Evolutionary conservation across 768 basidiomycete genomes (phyloP), one percentile per base, ranked within the genome.

Genomic region (Sporobolomyces pararoseus): DNA sequence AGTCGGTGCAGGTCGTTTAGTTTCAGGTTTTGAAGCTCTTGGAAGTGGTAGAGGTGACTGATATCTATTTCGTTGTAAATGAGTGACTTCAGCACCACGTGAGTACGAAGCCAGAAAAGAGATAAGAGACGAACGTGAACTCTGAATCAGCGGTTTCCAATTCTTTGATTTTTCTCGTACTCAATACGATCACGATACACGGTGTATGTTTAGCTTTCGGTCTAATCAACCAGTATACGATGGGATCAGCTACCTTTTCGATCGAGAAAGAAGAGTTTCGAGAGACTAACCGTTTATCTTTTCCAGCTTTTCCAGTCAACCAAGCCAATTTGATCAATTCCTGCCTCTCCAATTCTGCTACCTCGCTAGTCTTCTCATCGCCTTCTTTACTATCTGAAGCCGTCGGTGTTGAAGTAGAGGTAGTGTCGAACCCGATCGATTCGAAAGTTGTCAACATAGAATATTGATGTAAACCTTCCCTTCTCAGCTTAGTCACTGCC

Each of bases 291-390:
- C 53, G 10, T 21, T 54, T 32, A 21, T 54, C n/a, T 3, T 35
- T 54, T 17, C 53, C 53, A 34, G 9, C 31, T 54, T 35, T 35
- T 4, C 53, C 53, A 4, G 53, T 54, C 53, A 54, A 54, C 53
- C 53, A 54, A 34, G 34, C 53, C 32, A 54, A 10, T 34, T 54
- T 32, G 31, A 54, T 54, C 53, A 54, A 54, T 54, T 54, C 53
- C 17, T 54, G 53, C 37, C 53, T 32, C 53, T 54, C 53, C 53
- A 54, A 23, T 21, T 54, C 53, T 34, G 29, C 53, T 23, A 19
- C 4, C 31, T 54, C 53, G n/a, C n/a, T n/a, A n/a, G n/a, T n/a
- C n/a, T n/a, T n/a, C n/a, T n/a, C n/a, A n/a, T n/a, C n/a, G n/a
- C n/a, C n/a, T n/a, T n/a, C n/a, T n/a, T n/a, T n/a, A n/a, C n/a